Conservation (phyloP, 2,329 filamentous ascomycete species). For the Aspergillus brunneoviolaceus region DNA sequence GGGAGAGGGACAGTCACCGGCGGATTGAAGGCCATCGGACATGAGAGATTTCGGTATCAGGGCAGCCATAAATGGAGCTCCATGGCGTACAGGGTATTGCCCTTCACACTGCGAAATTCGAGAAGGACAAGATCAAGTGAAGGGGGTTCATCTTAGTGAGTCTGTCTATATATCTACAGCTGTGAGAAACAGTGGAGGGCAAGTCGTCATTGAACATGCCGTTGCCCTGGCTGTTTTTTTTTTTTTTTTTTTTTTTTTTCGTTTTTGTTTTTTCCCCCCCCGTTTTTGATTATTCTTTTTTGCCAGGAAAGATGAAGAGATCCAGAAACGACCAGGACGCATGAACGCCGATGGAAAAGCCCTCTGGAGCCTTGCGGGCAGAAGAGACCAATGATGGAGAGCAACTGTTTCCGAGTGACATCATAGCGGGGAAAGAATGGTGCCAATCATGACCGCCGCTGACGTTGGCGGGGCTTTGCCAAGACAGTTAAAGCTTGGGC, state of each 20-base stretch:
- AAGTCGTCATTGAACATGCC: constrained; percentile 1
- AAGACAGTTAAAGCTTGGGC: constrained; percentile 14
- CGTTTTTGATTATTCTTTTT: background rate
- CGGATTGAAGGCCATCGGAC: background rate
- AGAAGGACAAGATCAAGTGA: background rate
- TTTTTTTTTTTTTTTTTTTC: background rate
- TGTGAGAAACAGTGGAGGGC: background rate
- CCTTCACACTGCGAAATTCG: background rate
- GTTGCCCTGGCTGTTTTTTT: background rate
- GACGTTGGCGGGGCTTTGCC: constrained; percentile 16
- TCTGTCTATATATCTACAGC: background rate
- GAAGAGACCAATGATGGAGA: background rate
- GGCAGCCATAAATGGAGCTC: background rate
- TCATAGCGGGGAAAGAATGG: constrained; percentile 8
- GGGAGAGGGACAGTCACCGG: background rate
- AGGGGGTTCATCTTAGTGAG: background rate
- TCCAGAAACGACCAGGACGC: constrained; percentile 5
- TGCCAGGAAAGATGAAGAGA: background rate
- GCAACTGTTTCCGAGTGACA: constrained; percentile 11
- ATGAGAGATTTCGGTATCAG: background rate
- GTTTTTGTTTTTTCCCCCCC: no score
- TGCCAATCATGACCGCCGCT: constrained; percentile 19
- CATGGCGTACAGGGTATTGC: background rate
- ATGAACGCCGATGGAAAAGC: constrained; percentile 10
- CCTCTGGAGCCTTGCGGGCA: constrained; percentile 7